Conservation (phyloP, 192 early-diverging fungal genomes). For the Coemansia sp. region DNA sequence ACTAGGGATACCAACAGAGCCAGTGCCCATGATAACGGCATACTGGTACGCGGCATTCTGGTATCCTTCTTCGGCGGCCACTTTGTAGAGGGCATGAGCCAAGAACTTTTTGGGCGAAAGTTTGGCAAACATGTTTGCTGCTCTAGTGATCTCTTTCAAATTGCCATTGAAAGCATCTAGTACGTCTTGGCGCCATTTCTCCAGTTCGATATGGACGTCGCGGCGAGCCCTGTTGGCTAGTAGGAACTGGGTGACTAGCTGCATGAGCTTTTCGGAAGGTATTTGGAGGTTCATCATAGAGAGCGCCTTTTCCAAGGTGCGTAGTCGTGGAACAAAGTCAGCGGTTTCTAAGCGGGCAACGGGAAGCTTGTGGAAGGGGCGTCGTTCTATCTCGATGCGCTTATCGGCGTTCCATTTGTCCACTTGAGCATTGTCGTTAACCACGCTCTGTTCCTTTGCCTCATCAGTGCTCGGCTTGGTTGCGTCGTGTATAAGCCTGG, state of each 20-base stretch:
- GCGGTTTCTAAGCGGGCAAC: background rate
- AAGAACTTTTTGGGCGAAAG: constrained; percentile 22
- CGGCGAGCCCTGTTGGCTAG: constrained; percentile 7
- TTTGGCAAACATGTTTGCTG: constrained; percentile 17
- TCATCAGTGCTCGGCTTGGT: background rate
- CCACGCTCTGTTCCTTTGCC: background rate
- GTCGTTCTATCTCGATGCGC: constrained; percentile 2
- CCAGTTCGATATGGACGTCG: constrained; percentile 13
- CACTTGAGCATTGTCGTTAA: background rate
- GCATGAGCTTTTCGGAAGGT: constrained; percentile 9
- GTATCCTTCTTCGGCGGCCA: constrained; percentile 47
- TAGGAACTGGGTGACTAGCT: constrained; percentile 20
- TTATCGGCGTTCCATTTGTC: constrained; percentile 6
- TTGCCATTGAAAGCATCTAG: constrained; percentile 20
- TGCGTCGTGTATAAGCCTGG: background rate
- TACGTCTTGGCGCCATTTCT: constrained; percentile 28
- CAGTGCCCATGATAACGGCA: constrained; percentile 23
- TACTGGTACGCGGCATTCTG: constrained; percentile 28
- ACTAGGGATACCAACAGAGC: background rate
- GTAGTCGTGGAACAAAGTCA: constrained; percentile 10
- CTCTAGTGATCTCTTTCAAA: constrained; percentile 23
- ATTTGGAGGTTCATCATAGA: background rate
- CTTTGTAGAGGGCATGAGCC: constrained; percentile 38
- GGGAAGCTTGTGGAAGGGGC: constrained; percentile 1
- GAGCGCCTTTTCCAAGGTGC: constrained; percentile 17